These are phyloP conservation scores for Malassezia nana DNA, from an alignment of 1,284 basidiomycete species.

Conservation along the genomic window DNA sequence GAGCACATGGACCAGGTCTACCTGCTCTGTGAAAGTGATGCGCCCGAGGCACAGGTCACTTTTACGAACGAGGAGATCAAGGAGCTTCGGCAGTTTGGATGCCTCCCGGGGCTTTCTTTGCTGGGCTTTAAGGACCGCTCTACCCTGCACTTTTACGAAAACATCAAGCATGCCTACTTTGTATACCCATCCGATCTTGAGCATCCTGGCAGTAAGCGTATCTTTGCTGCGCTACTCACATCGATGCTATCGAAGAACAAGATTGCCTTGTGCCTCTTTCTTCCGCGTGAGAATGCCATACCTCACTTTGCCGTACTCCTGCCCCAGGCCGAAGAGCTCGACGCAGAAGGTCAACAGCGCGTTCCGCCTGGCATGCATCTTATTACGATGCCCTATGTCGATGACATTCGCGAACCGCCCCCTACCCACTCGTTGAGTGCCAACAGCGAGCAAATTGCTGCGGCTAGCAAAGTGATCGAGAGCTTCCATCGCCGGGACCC, in stretches of 20 bases:
- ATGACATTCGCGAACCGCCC: constrained; percentile 65
- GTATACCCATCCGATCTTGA: constrained; percentile 85
- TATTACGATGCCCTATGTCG: constrained; percentile 79
- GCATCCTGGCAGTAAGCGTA: constrained; percentile 79
- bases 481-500: constrained; percentile 66
- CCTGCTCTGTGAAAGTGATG: neutral
- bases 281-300: constrained; percentile 63
- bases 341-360: constrained; percentile 62
- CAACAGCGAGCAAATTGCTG: constrained; percentile 59
- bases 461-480: constrained; percentile 65
- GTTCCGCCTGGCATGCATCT: constrained; percentile 86
- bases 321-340: constrained; percentile 65
- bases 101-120: constrained; percentile 63
- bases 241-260: constrained; percentile 72
- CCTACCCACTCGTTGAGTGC: constrained; percentile 51
- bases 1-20: neutral
- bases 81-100: constrained; percentile 56
- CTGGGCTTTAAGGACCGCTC: constrained; percentile 68
- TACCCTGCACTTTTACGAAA: constrained; percentile 70
- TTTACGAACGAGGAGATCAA: constrained; percentile 69
- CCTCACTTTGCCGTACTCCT: constrained; percentile 76
- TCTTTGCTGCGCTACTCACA: constrained; percentile 75
- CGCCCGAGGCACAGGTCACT: constrained; percentile 35
- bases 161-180: constrained; percentile 80
- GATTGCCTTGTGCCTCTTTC: constrained; percentile 66